These are phyloP conservation scores for Salvia hispanica DNA, from an alignment of 257 asterid genomes.

Conservation along the genomic window DNA sequence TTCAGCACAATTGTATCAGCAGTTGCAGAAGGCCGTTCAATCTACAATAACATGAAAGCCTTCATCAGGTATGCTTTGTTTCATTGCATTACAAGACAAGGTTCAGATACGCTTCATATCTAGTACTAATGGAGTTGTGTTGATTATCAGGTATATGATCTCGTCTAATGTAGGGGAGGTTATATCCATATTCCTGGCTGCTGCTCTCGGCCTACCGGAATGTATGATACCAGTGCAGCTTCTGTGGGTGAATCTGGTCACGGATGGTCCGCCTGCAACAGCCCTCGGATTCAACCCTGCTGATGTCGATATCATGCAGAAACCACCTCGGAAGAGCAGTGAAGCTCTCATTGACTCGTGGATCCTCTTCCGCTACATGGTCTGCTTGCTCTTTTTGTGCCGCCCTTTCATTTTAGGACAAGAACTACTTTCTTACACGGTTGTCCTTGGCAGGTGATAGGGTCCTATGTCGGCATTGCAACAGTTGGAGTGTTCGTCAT, in stretches of 20 bases:
- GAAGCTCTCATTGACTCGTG: constrained; percentile 80
- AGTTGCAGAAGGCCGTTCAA: constrained; percentile 85
- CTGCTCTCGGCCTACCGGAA: constrained; percentile 86
- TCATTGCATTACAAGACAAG: too few relatives aligned
- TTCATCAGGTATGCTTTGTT: constrained; percentile 63
- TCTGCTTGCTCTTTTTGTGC: neutral
- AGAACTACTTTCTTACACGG: neutral
- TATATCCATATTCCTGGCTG: constrained; percentile 79
- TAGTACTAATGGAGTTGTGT: neutral
- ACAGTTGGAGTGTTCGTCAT: constrained; percentile 83
- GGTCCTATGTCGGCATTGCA: constrained; percentile 82
- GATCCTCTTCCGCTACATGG: constrained; percentile 77
- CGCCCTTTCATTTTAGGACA: neutral
- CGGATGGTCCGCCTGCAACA: constrained; percentile 98
- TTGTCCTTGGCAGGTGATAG: constrained; percentile 61
- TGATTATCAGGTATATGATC: constrained; percentile 69
- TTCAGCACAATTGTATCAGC: constrained; percentile 90
- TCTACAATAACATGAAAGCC: constrained; percentile 93
- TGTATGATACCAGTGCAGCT: constrained; percentile 90
- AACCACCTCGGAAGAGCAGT: constrained; percentile 75
- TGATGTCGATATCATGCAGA: constrained; percentile 82
- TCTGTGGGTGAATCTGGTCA: constrained; percentile 89
- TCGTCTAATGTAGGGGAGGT: constrained; percentile 93
- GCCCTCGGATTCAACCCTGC: constrained; percentile 94
- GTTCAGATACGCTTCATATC: neutral